Evolutionary conservation across 768 basidiomycete species (phyloP).

Genomic region (Nidularia pulvinata): DNA sequence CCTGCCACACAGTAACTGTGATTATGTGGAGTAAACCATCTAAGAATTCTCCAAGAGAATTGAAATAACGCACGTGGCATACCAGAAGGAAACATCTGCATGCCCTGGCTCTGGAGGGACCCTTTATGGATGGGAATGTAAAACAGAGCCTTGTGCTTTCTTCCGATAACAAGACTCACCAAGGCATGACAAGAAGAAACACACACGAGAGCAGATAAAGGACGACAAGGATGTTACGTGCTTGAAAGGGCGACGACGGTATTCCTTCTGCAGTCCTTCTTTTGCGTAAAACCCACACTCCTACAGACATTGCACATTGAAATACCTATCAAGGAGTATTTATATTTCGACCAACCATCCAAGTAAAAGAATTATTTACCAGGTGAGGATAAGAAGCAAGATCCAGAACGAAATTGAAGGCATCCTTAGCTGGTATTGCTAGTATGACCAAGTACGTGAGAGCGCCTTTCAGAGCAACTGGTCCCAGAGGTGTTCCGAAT

Average conservation of each 20-base stretch:
- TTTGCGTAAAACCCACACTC: conserved; percentile 26
- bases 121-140: conserved; percentile 11
- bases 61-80: conserved; percentile 26
- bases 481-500: conserved; percentile 46
- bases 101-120: conserved; percentile 32
- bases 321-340: conserved; percentile 17
- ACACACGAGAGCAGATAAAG: conserved; percentile 22
- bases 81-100: conserved; percentile 35
- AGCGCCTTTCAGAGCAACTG: conserved; percentile 34
- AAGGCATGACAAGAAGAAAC: conserved; percentile 27
- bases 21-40: not conserved
- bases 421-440: conserved; percentile 29
- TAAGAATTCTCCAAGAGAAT: not conserved
- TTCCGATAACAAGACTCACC: conserved; percentile 11
- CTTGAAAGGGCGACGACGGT: conserved; percentile 19
- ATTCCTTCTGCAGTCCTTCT: conserved; percentile 14
- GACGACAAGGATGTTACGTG: conserved; percentile 16
- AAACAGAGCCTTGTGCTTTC: not conserved
- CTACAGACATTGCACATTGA: conserved; percentile 22
- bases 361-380: conserved; percentile 20
- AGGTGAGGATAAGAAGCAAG: conserved; percentile 35
- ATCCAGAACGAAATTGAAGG: conserved; percentile 35
- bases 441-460: conserved; percentile 40
- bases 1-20: conserved; percentile 29
- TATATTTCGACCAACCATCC: conserved; percentile 17